Conservation (phyloP, 768 basidiomycete genomes). For the Leccinum subgranulosum region DNA sequence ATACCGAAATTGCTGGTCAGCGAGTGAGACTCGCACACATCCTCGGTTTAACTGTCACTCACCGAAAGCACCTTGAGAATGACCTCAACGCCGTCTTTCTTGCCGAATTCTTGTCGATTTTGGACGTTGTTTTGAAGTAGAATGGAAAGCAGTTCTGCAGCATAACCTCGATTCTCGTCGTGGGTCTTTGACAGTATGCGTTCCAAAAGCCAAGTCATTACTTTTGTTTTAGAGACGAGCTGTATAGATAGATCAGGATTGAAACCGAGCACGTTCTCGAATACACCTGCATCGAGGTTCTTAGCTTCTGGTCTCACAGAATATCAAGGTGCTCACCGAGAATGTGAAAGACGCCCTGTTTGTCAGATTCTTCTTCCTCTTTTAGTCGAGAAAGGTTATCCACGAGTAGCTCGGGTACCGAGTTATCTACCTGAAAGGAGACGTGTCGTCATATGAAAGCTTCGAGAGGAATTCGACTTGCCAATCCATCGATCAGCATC, state of each 20-base stretch:
- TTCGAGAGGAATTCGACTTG: constrained; percentile 37
- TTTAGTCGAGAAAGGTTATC: constrained; percentile 88
- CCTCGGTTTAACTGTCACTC: constrained; percentile 30
- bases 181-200: constrained; percentile 70
- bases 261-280: constrained; percentile 90
- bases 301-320: neutral
- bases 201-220: constrained; percentile 76
- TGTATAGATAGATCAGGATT: constrained; percentile 70
- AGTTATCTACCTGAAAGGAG: constrained; percentile 65
- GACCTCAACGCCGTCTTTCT: constrained; percentile 75
- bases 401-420: constrained; percentile 83
- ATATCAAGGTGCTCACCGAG: constrained; percentile 50
- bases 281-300: constrained; percentile 56
- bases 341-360: constrained; percentile 90
- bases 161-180: constrained; percentile 90
- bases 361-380: constrained; percentile 86
- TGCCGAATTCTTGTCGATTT: constrained; percentile 67
- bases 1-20: constrained; percentile 74
- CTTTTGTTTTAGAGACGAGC: constrained; percentile 69
- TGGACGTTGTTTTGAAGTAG: constrained; percentile 70
- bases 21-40: constrained; percentile 10
- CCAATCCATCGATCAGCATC: constrained; percentile 71
- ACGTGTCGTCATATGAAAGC: constrained; percentile 1
- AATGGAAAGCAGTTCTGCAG: constrained; percentile 92
- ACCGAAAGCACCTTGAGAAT: constrained; percentile 79